Percentiles rank a stretch among this genome's conserved stretches.
These are phyloP conservation scores for Malassezia vespertilionis DNA, from an alignment of 1,284 basidiomycete species.

Conservation along the genomic window DNA sequence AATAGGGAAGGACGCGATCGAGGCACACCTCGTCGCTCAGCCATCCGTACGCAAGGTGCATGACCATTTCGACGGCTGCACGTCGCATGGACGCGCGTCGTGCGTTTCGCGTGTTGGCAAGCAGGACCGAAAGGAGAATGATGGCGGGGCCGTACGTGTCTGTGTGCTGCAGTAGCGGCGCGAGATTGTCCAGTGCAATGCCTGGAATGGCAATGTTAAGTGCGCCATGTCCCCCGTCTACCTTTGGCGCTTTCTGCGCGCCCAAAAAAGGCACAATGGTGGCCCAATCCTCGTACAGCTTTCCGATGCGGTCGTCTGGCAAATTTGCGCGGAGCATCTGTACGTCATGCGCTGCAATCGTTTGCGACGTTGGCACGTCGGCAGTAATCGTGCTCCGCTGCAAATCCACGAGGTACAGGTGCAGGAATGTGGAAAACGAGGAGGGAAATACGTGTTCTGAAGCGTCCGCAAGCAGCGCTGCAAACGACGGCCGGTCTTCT, in stretches of 20 bases:
- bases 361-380: not conserved
- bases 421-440: slow-evolving; percentile 83
- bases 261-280: slow-evolving; percentile 26
- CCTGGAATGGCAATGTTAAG: slow-evolving; percentile 2
- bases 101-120: slow-evolving; percentile 82
- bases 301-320: slow-evolving; percentile 42
- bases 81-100: slow-evolving; percentile 73
- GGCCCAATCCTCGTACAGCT: slow-evolving; percentile 42
- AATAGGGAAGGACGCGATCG: slow-evolving; percentile 82
- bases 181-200: slow-evolving; percentile 2
- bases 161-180: slow-evolving; percentile 7
- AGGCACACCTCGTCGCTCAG: slow-evolving; percentile 90
- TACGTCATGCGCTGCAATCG: not conserved
- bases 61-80: slow-evolving; percentile 72
- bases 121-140: slow-evolving; percentile 69
- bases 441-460: slow-evolving; percentile 70
- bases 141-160: slow-evolving; percentile 64
- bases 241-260: not conserved
- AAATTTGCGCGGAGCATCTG: slow-evolving; percentile 20
- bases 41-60: slow-evolving; percentile 63
- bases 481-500: slow-evolving; percentile 65
- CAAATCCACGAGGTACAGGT: slow-evolving; percentile 72
- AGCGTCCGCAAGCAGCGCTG: slow-evolving; percentile 65
- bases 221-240: not conserved
- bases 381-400: slow-evolving; percentile 47